Evolutionary conservation across 2,329 filamentous ascomycete genomes (phyloP), one percentile per base, ranked within the genome.

Genomic region (Leptographium flavum): DNA sequence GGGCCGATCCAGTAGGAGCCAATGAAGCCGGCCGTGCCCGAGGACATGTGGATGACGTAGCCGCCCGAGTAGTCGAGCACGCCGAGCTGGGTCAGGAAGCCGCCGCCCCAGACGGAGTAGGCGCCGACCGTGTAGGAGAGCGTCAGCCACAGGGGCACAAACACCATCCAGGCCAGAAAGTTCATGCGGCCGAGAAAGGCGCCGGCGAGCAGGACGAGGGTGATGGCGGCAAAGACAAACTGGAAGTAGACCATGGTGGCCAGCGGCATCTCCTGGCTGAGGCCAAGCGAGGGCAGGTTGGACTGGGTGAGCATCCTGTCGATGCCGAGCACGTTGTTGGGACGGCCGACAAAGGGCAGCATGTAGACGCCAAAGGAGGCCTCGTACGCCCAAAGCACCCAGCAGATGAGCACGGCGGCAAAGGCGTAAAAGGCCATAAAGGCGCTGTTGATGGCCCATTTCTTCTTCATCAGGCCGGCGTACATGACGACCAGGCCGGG

Each of bases 231-330:
- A 55, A 72, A 71, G 39, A 70, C 68, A 50, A 71, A 71, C 50
- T 72, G 69, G 57, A 71, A 71, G 54, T 72, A 72, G 0, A 71
- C 58, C 69, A 71, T 71, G 3, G 68, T 71, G 5, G 62, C 59
- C 45, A 66, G 56, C 1, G 66, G 66, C 49, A 67, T 70, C 49
- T 62, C 60, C 43, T 66, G 61, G 7, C 50, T 53, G 19, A 67
- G 7, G 17, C 42, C 58, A 7, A 68, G 63, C 19, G 63, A 61
- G 3, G 67, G 67, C 2, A 71, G 55, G 21, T 49, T 46, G 1
- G 65, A 63, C 53, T 69, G 68, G 14, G 47, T 50, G 28, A 72
- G 60, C 53, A 68, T 58, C 48, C 61, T 58, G 47, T 62, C 56
- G 54, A 70, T 69, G 14, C 58, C 60, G 25, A 71, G 51, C 6